phyloP scores from a whole-genome alignment of 2,329 filamentous ascomycete species.

The Ceratocystis lukuohia region DNA sequence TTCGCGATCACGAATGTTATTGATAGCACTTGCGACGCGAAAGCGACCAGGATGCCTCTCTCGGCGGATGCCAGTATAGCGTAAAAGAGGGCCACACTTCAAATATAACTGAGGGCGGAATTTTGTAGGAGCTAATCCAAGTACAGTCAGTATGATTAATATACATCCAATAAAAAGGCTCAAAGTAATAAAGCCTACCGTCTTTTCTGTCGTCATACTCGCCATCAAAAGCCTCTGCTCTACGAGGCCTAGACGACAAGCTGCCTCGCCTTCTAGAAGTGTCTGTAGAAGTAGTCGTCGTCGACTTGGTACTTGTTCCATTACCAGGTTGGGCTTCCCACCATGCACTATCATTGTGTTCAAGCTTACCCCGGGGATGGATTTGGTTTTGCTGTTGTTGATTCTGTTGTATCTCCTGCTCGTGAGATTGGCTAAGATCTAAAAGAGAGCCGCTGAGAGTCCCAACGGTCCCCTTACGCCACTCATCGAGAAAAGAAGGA shows the following conservation, averaged over 20 bases:
- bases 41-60: constrained; percentile 37
- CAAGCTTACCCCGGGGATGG: background rate
- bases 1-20: constrained; percentile 45
- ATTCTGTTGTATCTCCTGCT: constrained; percentile 14
- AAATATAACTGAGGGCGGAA: constrained; percentile 78
- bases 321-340: constrained; percentile 46
- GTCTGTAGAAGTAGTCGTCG: background rate
- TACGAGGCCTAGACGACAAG: constrained; percentile 37
- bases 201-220: constrained; percentile 49
- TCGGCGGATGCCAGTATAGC: constrained; percentile 71
- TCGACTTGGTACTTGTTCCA: constrained; percentile 1
- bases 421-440: constrained; percentile 35
- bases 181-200: constrained; percentile 29
- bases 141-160: background rate
- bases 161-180: background rate
- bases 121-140: constrained; percentile 41
- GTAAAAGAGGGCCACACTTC: constrained; percentile 78
- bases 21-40: constrained; percentile 20
- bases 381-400: constrained; percentile 1
- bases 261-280: constrained; percentile 32
- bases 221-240: constrained; percentile 51
- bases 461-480: constrained; percentile 54
- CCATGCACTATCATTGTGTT: constrained; percentile 47
- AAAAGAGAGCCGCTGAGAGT: constrained; percentile 45
- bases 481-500: constrained; percentile 53